These are phyloP conservation scores for Kwoniella shandongensis DNA, from an alignment of 768 basidiomycete species.

Conservation along the genomic window DNA sequence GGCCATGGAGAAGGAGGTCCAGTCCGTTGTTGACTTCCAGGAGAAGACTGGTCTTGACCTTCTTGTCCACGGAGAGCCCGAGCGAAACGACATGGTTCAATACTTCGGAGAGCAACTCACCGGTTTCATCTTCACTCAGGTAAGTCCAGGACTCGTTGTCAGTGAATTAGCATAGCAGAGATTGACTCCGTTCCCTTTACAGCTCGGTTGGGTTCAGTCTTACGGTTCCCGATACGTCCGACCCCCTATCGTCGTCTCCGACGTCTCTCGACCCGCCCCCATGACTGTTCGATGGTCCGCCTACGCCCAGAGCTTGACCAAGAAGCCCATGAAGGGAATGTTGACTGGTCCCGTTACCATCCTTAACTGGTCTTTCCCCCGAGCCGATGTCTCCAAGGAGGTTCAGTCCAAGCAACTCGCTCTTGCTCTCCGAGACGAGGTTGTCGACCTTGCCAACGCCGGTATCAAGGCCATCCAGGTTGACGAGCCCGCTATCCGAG, in stretches of 20 bases:
- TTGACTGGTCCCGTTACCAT: slow-evolving; percentile 91
- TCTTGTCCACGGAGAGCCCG: slow-evolving; percentile 96
- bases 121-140: slow-evolving; percentile 97
- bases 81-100: slow-evolving; percentile 99
- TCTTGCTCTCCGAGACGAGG: slow-evolving; percentile 95
- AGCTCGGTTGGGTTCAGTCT: slow-evolving; percentile 98
- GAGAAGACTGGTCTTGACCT: slow-evolving; percentile 94
- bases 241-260: slow-evolving; percentile 96
- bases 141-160: slow-evolving; percentile 57
- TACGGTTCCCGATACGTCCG: slow-evolving; percentile 99
- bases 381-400: slow-evolving; percentile 93
- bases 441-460: slow-evolving; percentile 92
- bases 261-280: slow-evolving; percentile 84
- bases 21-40: slow-evolving; percentile 91
- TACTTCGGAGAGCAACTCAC: slow-evolving; percentile 96
- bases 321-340: slow-evolving; percentile 99
- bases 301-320: slow-evolving; percentile 91
- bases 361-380: slow-evolving; percentile 99
- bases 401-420: slow-evolving; percentile 98
- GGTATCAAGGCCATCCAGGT: slow-evolving; percentile 98
- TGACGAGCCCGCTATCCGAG: slow-evolving; percentile 98
- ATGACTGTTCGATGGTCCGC: slow-evolving; percentile 97
- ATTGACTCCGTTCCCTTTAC: slow-evolving; percentile 72
- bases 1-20: slow-evolving; percentile 98
- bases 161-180: background rate